A percentile compares a stretch with the other conserved stretches of the same genome.
Conservation (phyloP, 441 rosid genomes). For the Populus hybrid region DNA sequence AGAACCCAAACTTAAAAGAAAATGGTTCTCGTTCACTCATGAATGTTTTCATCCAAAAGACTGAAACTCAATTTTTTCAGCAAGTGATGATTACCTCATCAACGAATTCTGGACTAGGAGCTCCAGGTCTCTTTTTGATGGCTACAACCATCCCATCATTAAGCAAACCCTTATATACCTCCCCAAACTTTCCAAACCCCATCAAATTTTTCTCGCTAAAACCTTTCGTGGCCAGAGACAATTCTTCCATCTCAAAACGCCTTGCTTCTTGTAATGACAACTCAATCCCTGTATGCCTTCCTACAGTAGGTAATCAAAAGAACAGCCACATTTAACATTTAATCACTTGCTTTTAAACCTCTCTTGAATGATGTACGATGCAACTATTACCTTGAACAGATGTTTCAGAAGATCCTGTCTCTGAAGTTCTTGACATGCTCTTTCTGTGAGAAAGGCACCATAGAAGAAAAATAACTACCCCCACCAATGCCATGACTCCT, state of each 20-base stretch:
- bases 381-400: constrained; percentile 40
- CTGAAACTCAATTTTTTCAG: background rate
- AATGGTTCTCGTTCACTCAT: background rate
- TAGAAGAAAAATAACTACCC: constrained; percentile 29
- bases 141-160: constrained; percentile 58
- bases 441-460: constrained; percentile 47
- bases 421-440: constrained; percentile 35
- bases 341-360: background rate
- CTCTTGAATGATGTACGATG: constrained; percentile 8
- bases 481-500: constrained; percentile 46
- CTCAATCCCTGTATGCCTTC: constrained; percentile 47
- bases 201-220: constrained; percentile 47
- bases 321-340: background rate
- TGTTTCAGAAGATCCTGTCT: constrained; percentile 56
- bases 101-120: constrained; percentile 44
- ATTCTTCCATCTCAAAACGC: constrained; percentile 51
- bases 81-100: constrained; percentile 43
- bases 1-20: constrained; percentile 1
- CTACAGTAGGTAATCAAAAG: constrained; percentile 30
- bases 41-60: background rate
- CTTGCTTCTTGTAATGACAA: constrained; percentile 36
- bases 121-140: constrained; percentile 48
- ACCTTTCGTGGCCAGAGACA: constrained; percentile 52
- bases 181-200: constrained; percentile 61
- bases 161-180: constrained; percentile 54